Evolutionary conservation across 805 yeast genomes (phyloP).

Genomic region (Hanseniaspora lachancei): DNA sequence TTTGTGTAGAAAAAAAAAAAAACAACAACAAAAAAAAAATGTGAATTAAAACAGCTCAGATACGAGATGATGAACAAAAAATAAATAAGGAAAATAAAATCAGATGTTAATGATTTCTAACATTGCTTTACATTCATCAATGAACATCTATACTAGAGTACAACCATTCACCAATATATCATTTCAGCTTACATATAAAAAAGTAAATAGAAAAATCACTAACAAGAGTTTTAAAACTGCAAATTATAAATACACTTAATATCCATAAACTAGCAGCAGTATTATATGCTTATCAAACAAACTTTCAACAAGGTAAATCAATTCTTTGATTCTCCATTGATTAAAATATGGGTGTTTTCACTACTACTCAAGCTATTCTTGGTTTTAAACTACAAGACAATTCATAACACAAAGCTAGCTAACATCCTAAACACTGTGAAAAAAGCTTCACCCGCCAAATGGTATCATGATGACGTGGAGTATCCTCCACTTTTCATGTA

Average conservation of each 20-base stretch:
- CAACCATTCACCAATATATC: background rate
- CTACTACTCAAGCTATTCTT: constrained; percentile 46
- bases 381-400: constrained; percentile 76
- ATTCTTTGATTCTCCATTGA: constrained; percentile 34
- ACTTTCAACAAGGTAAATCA: background rate
- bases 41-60: background rate
- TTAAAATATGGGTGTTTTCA: constrained; percentile 57
- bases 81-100: background rate
- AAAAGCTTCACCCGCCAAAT: constrained; percentile 53
- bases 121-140: no score
- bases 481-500: constrained; percentile 97
- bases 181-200: background rate
- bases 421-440: constrained; percentile 40
- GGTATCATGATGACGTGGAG: constrained; percentile 94
- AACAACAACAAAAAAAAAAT: no score
- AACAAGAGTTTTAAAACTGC: no score
- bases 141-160: no score
- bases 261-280: no score
- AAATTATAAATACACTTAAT: no score
- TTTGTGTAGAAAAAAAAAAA: background rate
- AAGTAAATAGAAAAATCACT: background rate
- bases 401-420: constrained; percentile 59
- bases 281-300: background rate
- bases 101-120: no score
- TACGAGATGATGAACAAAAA: background rate